Base-by-base conservation (phyloP, 495 filamentous ascomycete genomes). In the Tetracladium setigerum region DNA sequence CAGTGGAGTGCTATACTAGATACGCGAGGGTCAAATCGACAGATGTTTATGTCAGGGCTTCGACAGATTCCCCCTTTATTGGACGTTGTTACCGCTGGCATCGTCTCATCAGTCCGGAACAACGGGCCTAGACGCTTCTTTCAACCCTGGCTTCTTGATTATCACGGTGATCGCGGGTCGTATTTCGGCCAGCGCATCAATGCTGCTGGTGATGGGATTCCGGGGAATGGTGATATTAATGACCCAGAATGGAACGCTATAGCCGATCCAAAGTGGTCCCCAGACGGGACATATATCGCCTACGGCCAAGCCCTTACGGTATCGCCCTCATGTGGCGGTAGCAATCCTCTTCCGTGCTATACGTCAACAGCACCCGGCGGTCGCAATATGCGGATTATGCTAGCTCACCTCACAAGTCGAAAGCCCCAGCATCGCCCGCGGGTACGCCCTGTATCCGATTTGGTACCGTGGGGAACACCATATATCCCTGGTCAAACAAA, bases 41-140 rank as follows among this genome's bases (percentile, higher is more conserved):
- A 54, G 37, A 52, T 54, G 53, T 63, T 58, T 22, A 37, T 63
- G 35, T 43, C 61, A 18, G 61, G 53, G 12, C 57, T 63, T 53
- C 58, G 60, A 16, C 46, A 50, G 33, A 38, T 63, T 11, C 61
- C 61, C 5, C 61, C 61, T 1, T 8, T 63, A 19, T 54, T 38
- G 5, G 59, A 61, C 31, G 10, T 56, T 4, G 15, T 63, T 17
- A 19, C 40, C 12, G 42, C 38, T 0, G 50, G 43, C 16, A 40
- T 44, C 3, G 19, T 16, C 15, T 50, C 56, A 3, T 61, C 56
- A 1, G 50, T 45, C 10, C 51, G 59, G n/a, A 62, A 63, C 38
- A 61, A 61, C 37, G 51, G 56, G 15, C 1, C 10, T 4, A 49
- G 59, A 15, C 46, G 56, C 4, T 60, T 64, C 47, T 64, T 61